Conservation (phyloP, 2,329 filamentous ascomycete species). For the Pyricularia grisea region DNA sequence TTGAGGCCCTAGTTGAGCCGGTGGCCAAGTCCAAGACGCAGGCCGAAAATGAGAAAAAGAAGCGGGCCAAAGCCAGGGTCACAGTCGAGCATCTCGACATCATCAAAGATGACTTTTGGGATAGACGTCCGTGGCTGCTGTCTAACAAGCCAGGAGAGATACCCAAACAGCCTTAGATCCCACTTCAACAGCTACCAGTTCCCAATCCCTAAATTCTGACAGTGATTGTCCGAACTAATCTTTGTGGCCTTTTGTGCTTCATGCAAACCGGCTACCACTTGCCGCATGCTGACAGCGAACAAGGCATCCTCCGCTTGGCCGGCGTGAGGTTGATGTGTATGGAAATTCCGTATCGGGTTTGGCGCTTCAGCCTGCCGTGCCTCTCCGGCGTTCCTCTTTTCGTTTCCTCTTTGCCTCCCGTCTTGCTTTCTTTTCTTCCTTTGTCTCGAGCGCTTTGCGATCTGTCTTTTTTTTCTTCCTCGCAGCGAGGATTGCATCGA, state of each 20-base stretch:
- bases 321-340: background rate
- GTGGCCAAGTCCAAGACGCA: conserved; percentile 65
- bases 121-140: conserved; percentile 72
- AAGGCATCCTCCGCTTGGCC: background rate
- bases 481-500: conserved; percentile 2
- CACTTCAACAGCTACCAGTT: background rate
- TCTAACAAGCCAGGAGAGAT: conserved; percentile 65
- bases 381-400: conserved; percentile 15
- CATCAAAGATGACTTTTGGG: conserved; percentile 94
- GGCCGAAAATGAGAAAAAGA: conserved; percentile 72
- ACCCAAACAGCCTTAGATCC: conserved; percentile 43
- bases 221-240: background rate
- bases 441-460: conserved; percentile 11
- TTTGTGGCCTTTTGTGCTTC: background rate
- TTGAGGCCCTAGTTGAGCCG: conserved; percentile 41
- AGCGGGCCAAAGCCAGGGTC: conserved; percentile 69
- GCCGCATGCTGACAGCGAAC: background rate
- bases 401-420: conserved; percentile 23
- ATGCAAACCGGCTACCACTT: conserved; percentile 14
- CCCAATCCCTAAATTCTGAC: background rate
- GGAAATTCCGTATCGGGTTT: background rate
- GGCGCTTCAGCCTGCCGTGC: conserved; percentile 20
- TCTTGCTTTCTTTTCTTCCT: conserved; percentile 22
- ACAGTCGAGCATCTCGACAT: conserved; percentile 83
- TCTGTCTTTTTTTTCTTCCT: conserved; percentile 6